These are phyloP conservation scores for Salix exigua DNA, from an alignment of 345 rosid genomes.

Conservation along the genomic window DNA sequence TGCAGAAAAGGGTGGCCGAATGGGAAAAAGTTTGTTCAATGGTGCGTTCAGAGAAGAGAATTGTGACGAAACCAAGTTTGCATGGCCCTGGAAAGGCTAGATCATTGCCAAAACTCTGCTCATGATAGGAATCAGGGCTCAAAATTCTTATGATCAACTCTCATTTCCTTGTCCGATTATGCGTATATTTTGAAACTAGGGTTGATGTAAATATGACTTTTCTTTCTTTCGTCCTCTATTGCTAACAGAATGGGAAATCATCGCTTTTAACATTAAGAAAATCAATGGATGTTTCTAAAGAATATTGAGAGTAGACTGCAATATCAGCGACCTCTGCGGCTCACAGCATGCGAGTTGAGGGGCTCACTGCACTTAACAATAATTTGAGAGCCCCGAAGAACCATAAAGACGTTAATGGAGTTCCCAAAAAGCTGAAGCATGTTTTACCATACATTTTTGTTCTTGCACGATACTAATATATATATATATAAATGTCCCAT, in stretches of 20 bases:
- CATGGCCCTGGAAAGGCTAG: constrained; percentile 22
- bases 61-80: constrained; percentile 18
- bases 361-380: constrained; percentile 21
- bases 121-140: constrained; percentile 6
- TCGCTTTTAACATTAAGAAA: neutral
- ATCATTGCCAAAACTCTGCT: constrained; percentile 39
- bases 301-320: constrained; percentile 17
- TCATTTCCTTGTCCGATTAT: neutral
- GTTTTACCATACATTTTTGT: neutral
- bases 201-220: constrained; percentile 4
- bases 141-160: neutral
- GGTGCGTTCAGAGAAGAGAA: constrained; percentile 26
- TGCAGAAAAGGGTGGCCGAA: constrained; percentile 19
- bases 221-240: neutral
- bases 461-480: neutral
- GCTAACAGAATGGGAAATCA: neutral
- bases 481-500: neutral
- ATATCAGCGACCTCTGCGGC: constrained; percentile 26
- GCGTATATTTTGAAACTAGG: neutral
- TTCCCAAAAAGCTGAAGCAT: constrained; percentile 3
- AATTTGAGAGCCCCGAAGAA: constrained; percentile 4
- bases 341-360: constrained; percentile 16
- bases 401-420: neutral
- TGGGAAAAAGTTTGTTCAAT: constrained; percentile 24
- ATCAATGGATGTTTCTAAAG: constrained; percentile 37